Percentiles rank a stretch among this genome's conserved stretches.
Conservation (phyloP, 2,329 filamentous ascomycete genomes). For the Cladorrhinum sp. region DNA sequence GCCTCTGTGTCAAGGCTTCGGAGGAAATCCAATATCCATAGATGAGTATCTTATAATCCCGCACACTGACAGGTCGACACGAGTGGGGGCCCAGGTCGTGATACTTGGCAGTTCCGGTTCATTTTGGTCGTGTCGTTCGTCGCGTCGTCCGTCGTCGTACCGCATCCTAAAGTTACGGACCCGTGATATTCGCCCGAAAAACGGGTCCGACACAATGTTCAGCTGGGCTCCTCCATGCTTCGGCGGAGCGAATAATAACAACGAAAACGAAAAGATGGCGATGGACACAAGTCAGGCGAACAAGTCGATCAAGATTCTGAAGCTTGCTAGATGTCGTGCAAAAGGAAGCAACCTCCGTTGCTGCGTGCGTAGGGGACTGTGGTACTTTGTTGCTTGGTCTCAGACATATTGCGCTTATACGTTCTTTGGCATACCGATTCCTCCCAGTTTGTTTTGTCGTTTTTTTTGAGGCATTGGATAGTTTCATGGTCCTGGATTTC, state of each 20-base stretch:
- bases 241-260: constrained; percentile 4
- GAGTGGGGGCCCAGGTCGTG: constrained; percentile 7
- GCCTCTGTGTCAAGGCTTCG: not conserved
- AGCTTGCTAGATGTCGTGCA: constrained; percentile 7
- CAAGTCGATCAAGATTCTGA: not conserved
- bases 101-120: constrained; percentile 15
- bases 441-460: not conserved
- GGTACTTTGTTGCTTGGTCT: constrained; percentile 11
- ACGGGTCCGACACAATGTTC: constrained; percentile 17
- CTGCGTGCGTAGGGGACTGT: constrained; percentile 16
- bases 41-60: not conserved
- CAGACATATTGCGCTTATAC: constrained; percentile 11
- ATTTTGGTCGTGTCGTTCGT: constrained; percentile 14
- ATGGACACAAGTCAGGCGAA: constrained; percentile 1
- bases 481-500: constrained; percentile 5
- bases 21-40: constrained; percentile 12
- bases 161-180: constrained; percentile 10
- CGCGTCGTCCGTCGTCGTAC: constrained; percentile 20
- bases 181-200: constrained; percentile 11
- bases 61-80: constrained; percentile 5
- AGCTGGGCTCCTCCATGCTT: constrained; percentile 13
- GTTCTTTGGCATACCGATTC: not conserved
- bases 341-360: constrained; percentile 12
- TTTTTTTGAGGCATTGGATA: constrained; percentile 2
- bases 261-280: not conserved